Base-by-base conservation (phyloP, 1,139 yeast species). In the Saccharomyces hybrid region DNA sequence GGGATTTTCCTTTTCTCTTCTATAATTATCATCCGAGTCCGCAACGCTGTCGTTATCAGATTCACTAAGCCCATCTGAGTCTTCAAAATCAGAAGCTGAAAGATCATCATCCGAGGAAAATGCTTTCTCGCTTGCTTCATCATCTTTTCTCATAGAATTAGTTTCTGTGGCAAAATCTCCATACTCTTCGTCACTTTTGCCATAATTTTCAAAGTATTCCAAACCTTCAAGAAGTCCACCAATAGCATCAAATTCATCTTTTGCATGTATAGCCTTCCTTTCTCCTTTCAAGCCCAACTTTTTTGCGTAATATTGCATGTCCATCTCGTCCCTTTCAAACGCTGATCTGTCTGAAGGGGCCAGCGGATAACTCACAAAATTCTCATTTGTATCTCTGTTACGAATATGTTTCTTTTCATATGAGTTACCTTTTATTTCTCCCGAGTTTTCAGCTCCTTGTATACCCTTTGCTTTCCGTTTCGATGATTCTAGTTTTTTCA, bases 231-330 rank as follows among this genome's bases (percentile, higher is more conserved):
- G 72, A 25, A 88, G 70, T 4, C 87, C 91, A 51, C 86, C 95
- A 52, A 86, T 74, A 2, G 82, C 79, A 67, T 87, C 95, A 59
- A 82, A 84, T 31, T 82, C 88, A 41, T 78, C 84, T 1, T 67
- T 65, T 2, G 72, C 74, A 52, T 61, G 64, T 47, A 81, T 79
- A 31, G 77, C 68, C 53, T 82, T 72, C 54, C 74, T 77, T 2
- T 80, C 80, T 20, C 78, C 73, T 63, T 85, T 87, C 61, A 86
- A 68, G 1, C 96, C 96, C 20, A 91, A 75, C 62, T 86, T 84
- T 59, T 86, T 86, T 4, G 97, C 93, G 67, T 89, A 91, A 66
- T 84, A 89, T 27, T 79, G 83, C 72, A 89, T 83, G 50, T 91
- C 96, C 52, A 82, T 83, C 55, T 88, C 95, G 63, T 88, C 96